Percentiles rank a stretch among this genome's conserved stretches.
Evolutionary conservation across 2,329 filamentous ascomycete genomes (phyloP).

Genomic region (Ophiostoma perfectum): DNA sequence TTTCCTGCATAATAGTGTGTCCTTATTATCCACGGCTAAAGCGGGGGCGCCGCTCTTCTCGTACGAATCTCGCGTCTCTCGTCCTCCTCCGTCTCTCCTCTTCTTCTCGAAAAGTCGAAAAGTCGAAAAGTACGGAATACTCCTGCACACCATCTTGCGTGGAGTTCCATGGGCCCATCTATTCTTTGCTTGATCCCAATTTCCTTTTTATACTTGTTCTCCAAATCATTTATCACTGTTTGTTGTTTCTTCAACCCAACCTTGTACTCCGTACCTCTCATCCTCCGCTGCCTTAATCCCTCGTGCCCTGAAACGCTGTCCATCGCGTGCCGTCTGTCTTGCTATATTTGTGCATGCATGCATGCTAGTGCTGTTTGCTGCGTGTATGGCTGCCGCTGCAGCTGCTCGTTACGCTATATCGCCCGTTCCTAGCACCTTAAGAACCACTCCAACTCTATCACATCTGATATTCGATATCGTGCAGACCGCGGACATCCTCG

Average conservation of each 20-base stretch:
- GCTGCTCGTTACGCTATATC: no score
- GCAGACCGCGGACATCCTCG: background rate
- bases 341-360: background rate
- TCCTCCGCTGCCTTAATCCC: constrained; percentile 1
- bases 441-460: background rate
- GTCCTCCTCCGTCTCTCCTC: background rate
- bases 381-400: background rate
- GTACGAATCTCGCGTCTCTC: background rate
- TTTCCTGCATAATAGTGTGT: no score
- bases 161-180: background rate
- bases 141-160: constrained; percentile 2
- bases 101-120: background rate
- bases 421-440: no score
- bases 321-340: background rate
- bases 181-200: background rate
- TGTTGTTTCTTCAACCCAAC: constrained; percentile 7
- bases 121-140: background rate
- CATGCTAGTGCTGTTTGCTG: background rate
- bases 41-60: background rate
- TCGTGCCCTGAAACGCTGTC: background rate
- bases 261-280: background rate
- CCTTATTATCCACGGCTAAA: background rate
- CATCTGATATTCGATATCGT: background rate
- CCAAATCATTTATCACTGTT: background rate
- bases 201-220: background rate